Evolutionary conservation across 768 basidiomycete genomes (phyloP).

Genomic region (Dentipellis fragilis): DNA sequence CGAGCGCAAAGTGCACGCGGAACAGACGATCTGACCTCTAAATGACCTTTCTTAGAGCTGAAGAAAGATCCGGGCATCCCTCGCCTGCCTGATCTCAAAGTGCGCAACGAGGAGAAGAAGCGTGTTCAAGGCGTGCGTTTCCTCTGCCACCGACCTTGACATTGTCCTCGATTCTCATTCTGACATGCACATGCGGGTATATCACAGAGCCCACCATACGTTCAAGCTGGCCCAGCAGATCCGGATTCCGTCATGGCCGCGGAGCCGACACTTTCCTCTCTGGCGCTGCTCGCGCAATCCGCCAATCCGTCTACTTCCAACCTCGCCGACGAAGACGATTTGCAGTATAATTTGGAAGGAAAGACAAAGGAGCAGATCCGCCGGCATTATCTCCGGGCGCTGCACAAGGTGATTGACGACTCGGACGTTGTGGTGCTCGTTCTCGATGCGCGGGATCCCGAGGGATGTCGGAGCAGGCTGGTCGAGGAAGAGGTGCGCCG

Average conservation of each 20-base stretch:
- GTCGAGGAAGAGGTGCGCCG: conserved; percentile 92
- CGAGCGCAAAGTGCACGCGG: not conserved
- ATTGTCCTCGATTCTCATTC: not conserved
- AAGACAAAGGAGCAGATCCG: conserved; percentile 65
- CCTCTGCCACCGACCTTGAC: not conserved
- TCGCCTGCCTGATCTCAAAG: conserved; percentile 66
- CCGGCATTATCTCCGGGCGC: conserved; percentile 62
- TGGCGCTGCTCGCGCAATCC: conserved; percentile 36
- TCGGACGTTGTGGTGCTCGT: conserved; percentile 87
- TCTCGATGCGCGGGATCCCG: conserved; percentile 90
- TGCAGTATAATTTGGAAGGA: conserved; percentile 7
- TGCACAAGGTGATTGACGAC: conserved; percentile 90
- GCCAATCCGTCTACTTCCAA: conserved; percentile 25
- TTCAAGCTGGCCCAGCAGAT: conserved; percentile 25
- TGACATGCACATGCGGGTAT: not conserved
- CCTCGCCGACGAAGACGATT: conserved; percentile 15
- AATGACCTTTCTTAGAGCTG: conserved; percentile 38
- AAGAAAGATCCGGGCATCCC: conserved; percentile 90
- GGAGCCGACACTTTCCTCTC: conserved; percentile 57
- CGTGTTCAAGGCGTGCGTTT: conserved; percentile 31
- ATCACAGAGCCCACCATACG: conserved; percentile 1
- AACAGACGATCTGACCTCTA: not conserved
- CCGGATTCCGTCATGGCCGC: conserved; percentile 63
- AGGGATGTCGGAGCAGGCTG: conserved; percentile 82
- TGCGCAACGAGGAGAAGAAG: conserved; percentile 40